Evolutionary conservation across 2,329 filamentous ascomycete genomes (phyloP).

Genomic region (Septoria linicola): DNA sequence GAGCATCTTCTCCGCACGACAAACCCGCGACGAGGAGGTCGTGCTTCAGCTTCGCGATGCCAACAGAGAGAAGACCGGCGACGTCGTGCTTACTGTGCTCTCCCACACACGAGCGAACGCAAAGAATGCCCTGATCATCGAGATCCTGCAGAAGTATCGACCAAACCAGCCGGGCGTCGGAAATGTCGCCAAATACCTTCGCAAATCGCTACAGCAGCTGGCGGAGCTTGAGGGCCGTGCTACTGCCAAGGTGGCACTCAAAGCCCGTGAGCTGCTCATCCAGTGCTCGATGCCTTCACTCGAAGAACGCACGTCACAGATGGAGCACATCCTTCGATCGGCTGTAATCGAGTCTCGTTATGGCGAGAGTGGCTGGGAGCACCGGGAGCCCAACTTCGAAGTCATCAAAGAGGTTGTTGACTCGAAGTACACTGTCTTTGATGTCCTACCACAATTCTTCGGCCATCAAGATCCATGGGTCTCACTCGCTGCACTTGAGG

Average conservation of each 20-base stretch:
- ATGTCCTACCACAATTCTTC: conserved; percentile 94
- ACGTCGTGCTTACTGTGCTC: conserved; percentile 83
- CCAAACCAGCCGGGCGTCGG: conserved; percentile 90
- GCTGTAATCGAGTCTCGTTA: conserved; percentile 97
- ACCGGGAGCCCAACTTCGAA: conserved; percentile 85
- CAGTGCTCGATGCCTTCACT: conserved; percentile 94
- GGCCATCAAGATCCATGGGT: conserved; percentile 93
- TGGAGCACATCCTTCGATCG: conserved; percentile 97
- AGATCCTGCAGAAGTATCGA: conserved; percentile 89
- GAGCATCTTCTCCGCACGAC: conserved; percentile 80
- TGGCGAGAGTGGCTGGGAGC: conserved; percentile 94
- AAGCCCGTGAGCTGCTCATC: conserved; percentile 95
- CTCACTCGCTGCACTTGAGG: conserved; percentile 85
- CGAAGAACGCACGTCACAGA: conserved; percentile 90
- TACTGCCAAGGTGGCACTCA: conserved; percentile 93
- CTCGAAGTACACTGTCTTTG: conserved; percentile 97
- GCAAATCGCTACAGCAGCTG: conserved; percentile 75
- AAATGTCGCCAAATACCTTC: conserved; percentile 85
- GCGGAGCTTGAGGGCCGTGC: conserved; percentile 84
- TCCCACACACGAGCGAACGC: conserved; percentile 89
- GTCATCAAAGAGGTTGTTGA: conserved; percentile 97
- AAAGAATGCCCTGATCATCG: conserved; percentile 91
- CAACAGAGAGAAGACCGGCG: conserved; percentile 86
- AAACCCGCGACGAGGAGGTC: conserved; percentile 86
- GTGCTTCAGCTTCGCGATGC: conserved; percentile 91